Conservation (phyloP, 2,329 filamentous ascomycete genomes). For the Cladophialophora exuberans region DNA sequence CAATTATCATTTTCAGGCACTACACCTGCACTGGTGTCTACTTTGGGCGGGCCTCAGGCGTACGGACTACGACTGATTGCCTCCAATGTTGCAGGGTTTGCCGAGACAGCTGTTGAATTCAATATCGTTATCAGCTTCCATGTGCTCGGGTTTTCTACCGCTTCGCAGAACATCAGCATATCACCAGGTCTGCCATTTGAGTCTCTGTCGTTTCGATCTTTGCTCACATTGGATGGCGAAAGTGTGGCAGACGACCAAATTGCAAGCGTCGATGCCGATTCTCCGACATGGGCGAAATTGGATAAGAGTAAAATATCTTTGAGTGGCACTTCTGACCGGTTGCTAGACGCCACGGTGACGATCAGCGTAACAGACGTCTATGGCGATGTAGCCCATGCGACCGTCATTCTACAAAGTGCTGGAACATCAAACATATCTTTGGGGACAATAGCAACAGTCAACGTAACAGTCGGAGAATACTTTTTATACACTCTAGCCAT, state of each 20-base stretch:
- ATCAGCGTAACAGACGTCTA: conserved; percentile 64
- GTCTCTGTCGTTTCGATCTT: conserved; percentile 56
- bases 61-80: conserved; percentile 76
- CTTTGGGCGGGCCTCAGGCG: conserved; percentile 69
- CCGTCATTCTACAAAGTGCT: conserved; percentile 52
- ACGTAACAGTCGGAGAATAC: conserved; percentile 52
- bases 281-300: conserved; percentile 72
- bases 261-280: conserved; percentile 53
- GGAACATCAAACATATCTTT: conserved; percentile 44
- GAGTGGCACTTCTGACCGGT: conserved; percentile 63
- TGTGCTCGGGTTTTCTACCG: conserved; percentile 66
- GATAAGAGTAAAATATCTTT: conserved; percentile 65
- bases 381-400: conserved; percentile 62
- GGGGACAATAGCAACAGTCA: conserved; percentile 48
- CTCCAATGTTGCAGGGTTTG: conserved; percentile 78
- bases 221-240: conserved; percentile 63
- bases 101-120: conserved; percentile 67
- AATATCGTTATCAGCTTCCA: conserved; percentile 73
- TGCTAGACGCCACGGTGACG: conserved; percentile 64
- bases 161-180: conserved; percentile 60
- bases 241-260: conserved; percentile 56
- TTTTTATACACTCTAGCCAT: conserved; percentile 39
- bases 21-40: conserved; percentile 66
- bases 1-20: conserved; percentile 70
- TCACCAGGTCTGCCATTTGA: conserved; percentile 56